Evolutionary conservation across 768 basidiomycete species (phyloP).

Genomic region (Xanthoconium purpureum): DNA sequence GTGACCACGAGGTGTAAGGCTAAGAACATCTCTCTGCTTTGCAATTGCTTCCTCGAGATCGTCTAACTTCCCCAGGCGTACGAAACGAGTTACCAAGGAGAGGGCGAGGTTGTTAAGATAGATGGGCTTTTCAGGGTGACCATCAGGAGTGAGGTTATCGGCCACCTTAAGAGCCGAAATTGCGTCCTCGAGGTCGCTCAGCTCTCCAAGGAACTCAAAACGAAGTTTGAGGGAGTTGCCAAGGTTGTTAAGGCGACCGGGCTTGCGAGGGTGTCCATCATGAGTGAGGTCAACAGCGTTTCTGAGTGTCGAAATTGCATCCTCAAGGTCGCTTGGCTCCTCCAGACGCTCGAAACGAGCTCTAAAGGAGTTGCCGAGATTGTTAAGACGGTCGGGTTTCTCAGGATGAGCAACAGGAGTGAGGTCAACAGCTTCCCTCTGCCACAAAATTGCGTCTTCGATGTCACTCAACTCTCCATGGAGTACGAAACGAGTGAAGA

Average conservation of each 20-base stretch:
- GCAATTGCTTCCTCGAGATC: not conserved
- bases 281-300: not conserved
- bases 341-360: not conserved
- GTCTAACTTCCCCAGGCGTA: too few relatives aligned
- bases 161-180: not conserved
- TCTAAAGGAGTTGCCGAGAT: too few relatives aligned
- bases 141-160: not conserved
- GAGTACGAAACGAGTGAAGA: not conserved
- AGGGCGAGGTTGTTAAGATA: too few relatives aligned
- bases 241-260: not conserved
- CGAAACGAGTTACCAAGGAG: too few relatives aligned
- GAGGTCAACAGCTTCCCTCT: not conserved
- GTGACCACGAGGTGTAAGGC: not conserved
- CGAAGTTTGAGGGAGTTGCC: not conserved
- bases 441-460: not conserved
- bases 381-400: too few relatives aligned
- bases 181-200: not conserved
- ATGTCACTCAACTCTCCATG: not conserved
- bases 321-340: not conserved
- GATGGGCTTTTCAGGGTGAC: not conserved
- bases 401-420: not conserved
- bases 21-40: not conserved
- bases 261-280: not conserved
- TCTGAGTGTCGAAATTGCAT: not conserved
- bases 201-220: not conserved